Percentiles rank a stretch among this genome's conserved stretches.
These are phyloP conservation scores for Leersia perrieri DNA, from an alignment of 176 grass and related monocot genomes.

Conservation along the genomic window DNA sequence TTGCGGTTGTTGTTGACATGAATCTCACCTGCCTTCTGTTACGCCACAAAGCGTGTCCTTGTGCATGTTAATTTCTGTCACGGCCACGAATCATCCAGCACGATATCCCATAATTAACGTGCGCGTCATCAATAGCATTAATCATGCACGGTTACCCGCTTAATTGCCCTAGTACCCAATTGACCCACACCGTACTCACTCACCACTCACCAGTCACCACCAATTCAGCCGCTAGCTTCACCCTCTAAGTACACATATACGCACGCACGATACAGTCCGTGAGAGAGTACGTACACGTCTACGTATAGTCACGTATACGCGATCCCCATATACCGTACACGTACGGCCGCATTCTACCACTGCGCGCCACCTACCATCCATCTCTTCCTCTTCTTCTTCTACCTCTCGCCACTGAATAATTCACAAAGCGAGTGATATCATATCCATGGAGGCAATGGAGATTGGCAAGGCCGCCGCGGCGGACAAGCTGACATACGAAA, in stretches of 20 bases:
- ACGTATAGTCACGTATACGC: background rate
- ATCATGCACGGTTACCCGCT: background rate
- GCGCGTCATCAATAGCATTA: background rate
- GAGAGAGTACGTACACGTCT: too few species aligned
- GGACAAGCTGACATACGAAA: slow-evolving; percentile 90
- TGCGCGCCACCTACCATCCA: background rate
- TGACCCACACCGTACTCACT: background rate
- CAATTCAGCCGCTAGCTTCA: too few species aligned
- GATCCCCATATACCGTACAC: background rate
- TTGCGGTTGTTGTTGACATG: too few species aligned
- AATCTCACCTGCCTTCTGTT: background rate
- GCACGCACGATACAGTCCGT: too few species aligned
- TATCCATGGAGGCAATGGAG: background rate
- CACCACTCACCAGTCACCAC: too few species aligned
- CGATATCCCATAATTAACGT: background rate
- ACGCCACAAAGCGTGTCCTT: background rate
- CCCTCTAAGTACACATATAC: background rate
- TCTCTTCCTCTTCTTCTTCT: background rate
- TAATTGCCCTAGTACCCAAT: background rate
- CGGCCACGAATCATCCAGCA: background rate
- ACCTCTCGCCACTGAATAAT: background rate
- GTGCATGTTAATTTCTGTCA: background rate
- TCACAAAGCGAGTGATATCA: background rate
- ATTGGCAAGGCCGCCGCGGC: background rate
- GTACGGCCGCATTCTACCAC: background rate